These are phyloP conservation scores for Saccharum hybrid DNA, from an alignment of 202 grass and related monocot genomes.

Conservation along the genomic window DNA sequence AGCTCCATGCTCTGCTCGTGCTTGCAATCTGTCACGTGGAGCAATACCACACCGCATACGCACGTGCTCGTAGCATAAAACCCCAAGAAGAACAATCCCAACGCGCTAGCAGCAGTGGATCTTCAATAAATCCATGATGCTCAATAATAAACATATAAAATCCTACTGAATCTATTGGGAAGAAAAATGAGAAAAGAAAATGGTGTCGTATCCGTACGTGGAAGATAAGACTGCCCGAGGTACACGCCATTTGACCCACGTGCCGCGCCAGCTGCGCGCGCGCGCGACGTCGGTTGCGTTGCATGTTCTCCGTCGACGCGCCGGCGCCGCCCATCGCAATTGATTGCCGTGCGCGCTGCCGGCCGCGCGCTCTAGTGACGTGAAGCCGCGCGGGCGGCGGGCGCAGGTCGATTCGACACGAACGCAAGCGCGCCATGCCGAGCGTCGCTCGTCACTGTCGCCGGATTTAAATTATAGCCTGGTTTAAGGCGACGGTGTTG, in stretches of 20 bases:
- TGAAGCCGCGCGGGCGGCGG: background rate
- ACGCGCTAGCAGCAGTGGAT: background rate
- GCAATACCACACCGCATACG: conserved; percentile 1
- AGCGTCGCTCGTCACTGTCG: too few relatives aligned
- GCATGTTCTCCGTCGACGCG: conserved; percentile 20
- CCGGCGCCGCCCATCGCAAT: background rate
- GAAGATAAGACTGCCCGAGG: conserved; percentile 38
- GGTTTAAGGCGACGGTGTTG: too few relatives aligned
- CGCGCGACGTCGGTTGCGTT: background rate
- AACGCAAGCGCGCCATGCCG: background rate
- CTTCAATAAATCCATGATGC: background rate
- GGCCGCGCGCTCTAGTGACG: conserved; percentile 27
- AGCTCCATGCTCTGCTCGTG: background rate
- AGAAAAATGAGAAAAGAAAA: background rate
- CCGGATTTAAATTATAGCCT: background rate
- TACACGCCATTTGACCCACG: conserved; percentile 45
- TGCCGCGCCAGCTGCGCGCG: background rate
- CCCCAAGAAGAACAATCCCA: background rate
- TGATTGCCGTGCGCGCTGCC: background rate
- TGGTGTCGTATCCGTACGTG: background rate
- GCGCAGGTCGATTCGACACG: background rate
- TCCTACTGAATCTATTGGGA: background rate
- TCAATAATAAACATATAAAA: background rate
- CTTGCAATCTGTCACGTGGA: background rate
- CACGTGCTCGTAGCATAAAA: background rate